phyloP scores from a whole-genome alignment of 768 basidiomycete species.

The Pleurotus cornucopiae region DNA sequence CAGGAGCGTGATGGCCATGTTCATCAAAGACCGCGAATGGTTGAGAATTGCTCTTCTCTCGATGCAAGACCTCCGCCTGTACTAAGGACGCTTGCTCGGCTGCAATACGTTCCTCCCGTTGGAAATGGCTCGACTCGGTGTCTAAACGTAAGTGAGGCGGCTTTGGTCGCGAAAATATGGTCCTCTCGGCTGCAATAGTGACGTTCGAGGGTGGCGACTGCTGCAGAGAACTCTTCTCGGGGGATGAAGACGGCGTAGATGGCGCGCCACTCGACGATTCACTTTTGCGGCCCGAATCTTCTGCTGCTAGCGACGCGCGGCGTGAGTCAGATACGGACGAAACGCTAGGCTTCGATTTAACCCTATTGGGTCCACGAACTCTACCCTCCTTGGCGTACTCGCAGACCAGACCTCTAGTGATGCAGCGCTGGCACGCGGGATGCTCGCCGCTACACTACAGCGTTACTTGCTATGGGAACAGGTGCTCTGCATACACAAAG shows the following conservation, averaged over 20 bases:
- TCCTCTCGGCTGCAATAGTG: conserved; percentile 18
- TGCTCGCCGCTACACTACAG: conserved; percentile 67
- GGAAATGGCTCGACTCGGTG: conserved; percentile 14
- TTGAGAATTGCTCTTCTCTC: background rate
- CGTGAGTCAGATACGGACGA: conserved; percentile 8
- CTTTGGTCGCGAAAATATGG: conserved; percentile 21
- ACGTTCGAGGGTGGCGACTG: conserved; percentile 3
- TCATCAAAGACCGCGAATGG: background rate
- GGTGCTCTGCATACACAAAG: background rate
- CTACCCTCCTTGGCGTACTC: conserved; percentile 66
- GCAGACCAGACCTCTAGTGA: conserved; percentile 52
- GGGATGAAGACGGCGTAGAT: background rate
- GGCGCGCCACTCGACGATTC: background rate
- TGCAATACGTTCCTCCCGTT: background rate
- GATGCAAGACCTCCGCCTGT: background rate
- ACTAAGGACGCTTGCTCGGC: too few species aligned
- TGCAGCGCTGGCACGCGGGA: conserved; percentile 65
- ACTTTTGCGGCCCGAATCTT: conserved; percentile 4
- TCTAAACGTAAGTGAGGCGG: conserved; percentile 27
- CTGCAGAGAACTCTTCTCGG: background rate
- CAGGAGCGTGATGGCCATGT: background rate
- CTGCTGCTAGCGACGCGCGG: conserved; percentile 13
- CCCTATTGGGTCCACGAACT: conserved; percentile 59
- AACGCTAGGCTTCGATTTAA: conserved; percentile 27
- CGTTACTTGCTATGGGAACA: conserved; percentile 1